These are phyloP conservation scores for Suillus cothurnatus DNA, from an alignment of 768 basidiomycete species.

Conservation along the genomic window DNA sequence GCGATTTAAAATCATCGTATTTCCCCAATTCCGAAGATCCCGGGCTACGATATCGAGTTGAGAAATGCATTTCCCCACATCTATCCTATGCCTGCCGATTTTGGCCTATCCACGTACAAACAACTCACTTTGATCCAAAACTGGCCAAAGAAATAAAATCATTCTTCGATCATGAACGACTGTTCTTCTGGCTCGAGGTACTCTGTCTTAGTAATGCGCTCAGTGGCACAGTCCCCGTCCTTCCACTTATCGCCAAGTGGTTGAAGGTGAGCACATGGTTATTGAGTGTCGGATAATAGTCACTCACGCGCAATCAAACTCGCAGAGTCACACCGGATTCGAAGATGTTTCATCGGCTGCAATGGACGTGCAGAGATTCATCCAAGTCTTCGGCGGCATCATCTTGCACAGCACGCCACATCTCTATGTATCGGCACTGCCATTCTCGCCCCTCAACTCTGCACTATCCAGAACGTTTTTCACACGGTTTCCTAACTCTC, in stretches of 20 bases:
- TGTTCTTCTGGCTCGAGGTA: too few relatives aligned
- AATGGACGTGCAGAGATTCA: background rate
- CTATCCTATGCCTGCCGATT: too few relatives aligned
- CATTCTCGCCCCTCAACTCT: constrained; percentile 33
- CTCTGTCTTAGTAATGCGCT: background rate
- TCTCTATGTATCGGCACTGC: constrained; percentile 25
- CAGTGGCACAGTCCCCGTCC: background rate
- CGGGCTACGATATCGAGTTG: too few relatives aligned
- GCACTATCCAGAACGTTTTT: constrained; percentile 12
- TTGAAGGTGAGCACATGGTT: background rate
- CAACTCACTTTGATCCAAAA: too few relatives aligned
- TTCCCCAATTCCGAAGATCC: too few relatives aligned
- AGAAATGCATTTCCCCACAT: too few relatives aligned
- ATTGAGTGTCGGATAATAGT: background rate
- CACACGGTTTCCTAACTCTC: constrained; percentile 10
- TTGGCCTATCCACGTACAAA: too few relatives aligned
- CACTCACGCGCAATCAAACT: background rate
- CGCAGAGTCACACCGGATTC: background rate
- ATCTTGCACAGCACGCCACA: background rate
- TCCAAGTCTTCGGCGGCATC: background rate
- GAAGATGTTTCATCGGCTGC: background rate
- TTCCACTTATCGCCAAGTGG: background rate
- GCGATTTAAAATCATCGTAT: too few relatives aligned
- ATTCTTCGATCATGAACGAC: too few relatives aligned
- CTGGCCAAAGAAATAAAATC: too few relatives aligned